These are phyloP conservation scores for Fistulina hepatica DNA, from an alignment of 1,284 basidiomycete species.

Conservation along the genomic window DNA sequence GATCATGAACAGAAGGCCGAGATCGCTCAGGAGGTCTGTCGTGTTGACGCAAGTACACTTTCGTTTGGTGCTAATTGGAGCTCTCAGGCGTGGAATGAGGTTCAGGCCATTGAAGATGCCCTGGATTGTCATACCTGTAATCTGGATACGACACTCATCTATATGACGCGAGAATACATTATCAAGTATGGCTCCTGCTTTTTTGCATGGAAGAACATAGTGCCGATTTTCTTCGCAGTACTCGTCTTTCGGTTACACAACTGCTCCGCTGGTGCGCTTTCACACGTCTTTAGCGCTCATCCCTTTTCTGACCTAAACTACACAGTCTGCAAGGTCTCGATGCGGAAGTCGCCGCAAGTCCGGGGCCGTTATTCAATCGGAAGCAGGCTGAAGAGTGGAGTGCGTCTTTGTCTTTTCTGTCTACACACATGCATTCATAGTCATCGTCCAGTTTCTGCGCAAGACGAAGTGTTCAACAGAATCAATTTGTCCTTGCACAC, in stretches of 20 bases:
- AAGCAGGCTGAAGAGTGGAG: constrained; percentile 67
- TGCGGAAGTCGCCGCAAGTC: constrained; percentile 21
- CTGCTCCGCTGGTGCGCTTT: constrained; percentile 49
- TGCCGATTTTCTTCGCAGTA: constrained; percentile 29
- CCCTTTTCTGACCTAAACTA: constrained; percentile 4
- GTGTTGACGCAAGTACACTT: too few species aligned
- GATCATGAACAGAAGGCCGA: constrained; percentile 43
- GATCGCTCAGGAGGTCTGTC: constrained; percentile 42
- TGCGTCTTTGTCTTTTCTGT: constrained; percentile 30
- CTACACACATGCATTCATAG: constrained; percentile 1
- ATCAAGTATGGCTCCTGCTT: constrained; percentile 45
- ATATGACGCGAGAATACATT: constrained; percentile 59
- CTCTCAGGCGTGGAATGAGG: constrained; percentile 44
- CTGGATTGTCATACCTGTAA: constrained; percentile 59
- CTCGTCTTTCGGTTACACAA: constrained; percentile 54
- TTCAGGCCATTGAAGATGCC: constrained; percentile 50
- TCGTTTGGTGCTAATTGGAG: too few species aligned
- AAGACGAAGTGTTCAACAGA: constrained; percentile 46
- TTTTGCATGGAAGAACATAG: constrained; percentile 9
- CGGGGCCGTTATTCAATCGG: constrained; percentile 43
- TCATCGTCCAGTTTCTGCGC: constrained; percentile 46
- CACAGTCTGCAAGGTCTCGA: constrained; percentile 36
- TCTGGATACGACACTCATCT: constrained; percentile 51
- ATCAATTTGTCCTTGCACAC: constrained; percentile 35
- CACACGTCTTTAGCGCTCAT: constrained; percentile 10